Conservation (phyloP, 345 rosid genomes). For the Bruguiera parviflora region DNA sequence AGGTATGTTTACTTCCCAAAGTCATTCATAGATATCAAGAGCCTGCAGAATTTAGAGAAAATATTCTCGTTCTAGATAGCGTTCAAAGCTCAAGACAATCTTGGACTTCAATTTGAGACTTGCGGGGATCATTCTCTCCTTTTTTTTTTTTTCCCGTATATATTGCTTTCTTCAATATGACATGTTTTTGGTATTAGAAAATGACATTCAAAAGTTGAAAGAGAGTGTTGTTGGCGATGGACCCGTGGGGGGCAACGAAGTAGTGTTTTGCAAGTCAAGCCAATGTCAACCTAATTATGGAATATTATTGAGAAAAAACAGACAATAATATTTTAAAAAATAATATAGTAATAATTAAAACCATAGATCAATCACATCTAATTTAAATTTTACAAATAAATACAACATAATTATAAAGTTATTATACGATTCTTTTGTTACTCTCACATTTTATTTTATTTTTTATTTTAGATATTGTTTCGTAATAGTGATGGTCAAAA, state of each 20-base stretch:
- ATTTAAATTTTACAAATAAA: too few species aligned
- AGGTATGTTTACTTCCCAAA: background rate
- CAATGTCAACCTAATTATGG: background rate
- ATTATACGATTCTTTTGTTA: too few species aligned
- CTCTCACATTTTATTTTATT: too few species aligned
- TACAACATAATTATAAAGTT: too few species aligned
- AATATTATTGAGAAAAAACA: too few species aligned
- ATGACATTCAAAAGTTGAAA: constrained; percentile 8
- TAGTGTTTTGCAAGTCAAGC: background rate
- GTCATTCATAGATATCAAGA: background rate
- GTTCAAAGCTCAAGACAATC: background rate
- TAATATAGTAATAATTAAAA: too few species aligned
- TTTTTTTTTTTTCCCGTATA: background rate
- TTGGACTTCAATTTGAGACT: constrained; percentile 17
- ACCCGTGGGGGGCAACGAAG: background rate
- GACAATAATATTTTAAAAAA: too few species aligned
- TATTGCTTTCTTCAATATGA: background rate
- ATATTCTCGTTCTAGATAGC: background rate
- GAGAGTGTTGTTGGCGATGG: background rate
- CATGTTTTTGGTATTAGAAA: constrained; percentile 8
- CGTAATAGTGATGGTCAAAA: too few species aligned
- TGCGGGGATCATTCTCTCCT: constrained; percentile 14
- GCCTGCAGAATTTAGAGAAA: background rate
- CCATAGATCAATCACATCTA: too few species aligned
- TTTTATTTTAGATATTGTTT: too few species aligned